Conservation (phyloP, 2,329 filamentous ascomycete genomes). For the Trichocomaceae sp. region DNA sequence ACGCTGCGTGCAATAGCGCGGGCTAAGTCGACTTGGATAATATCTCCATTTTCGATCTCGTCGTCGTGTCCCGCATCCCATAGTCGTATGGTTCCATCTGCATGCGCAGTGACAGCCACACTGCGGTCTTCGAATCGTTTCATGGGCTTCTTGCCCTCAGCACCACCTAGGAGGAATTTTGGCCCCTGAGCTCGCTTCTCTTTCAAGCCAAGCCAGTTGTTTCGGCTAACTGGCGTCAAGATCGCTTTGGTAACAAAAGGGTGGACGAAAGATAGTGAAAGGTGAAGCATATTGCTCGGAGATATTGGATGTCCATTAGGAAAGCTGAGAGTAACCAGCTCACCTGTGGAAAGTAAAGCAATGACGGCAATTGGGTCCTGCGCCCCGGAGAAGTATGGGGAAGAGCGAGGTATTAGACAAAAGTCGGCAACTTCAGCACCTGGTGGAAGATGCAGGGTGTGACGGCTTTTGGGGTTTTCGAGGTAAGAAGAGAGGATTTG, state of each 20-base stretch:
- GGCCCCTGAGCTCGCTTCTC: slow-evolving; percentile 77
- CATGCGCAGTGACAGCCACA: slow-evolving; percentile 78
- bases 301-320: slow-evolving; percentile 86
- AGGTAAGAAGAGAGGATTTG: slow-evolving; percentile 73
- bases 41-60: slow-evolving; percentile 77
- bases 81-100: slow-evolving; percentile 81
- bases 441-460: slow-evolving; percentile 66
- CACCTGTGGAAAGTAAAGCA: slow-evolving; percentile 73
- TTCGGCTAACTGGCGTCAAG: slow-evolving; percentile 68
- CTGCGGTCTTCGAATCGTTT: slow-evolving; percentile 78
- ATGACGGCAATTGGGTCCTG: slow-evolving; percentile 88
- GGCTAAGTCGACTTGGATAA: slow-evolving; percentile 80
- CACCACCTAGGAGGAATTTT: slow-evolving; percentile 70
- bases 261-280: slow-evolving; percentile 80
- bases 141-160: slow-evolving; percentile 60
- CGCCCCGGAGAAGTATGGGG: slow-evolving; percentile 78
- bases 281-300: slow-evolving; percentile 86
- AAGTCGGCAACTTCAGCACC: slow-evolving; percentile 74
- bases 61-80: slow-evolving; percentile 92
- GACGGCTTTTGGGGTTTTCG: slow-evolving; percentile 63
- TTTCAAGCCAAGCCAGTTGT: slow-evolving; percentile 82
- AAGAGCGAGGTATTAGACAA: slow-evolving; percentile 71
- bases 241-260: slow-evolving; percentile 73
- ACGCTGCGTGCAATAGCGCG: slow-evolving; percentile 73
- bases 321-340: slow-evolving; percentile 83